These are phyloP conservation scores for Solanum arcanum DNA, from an alignment of 257 asterid genomes.

Conservation along the genomic window DNA sequence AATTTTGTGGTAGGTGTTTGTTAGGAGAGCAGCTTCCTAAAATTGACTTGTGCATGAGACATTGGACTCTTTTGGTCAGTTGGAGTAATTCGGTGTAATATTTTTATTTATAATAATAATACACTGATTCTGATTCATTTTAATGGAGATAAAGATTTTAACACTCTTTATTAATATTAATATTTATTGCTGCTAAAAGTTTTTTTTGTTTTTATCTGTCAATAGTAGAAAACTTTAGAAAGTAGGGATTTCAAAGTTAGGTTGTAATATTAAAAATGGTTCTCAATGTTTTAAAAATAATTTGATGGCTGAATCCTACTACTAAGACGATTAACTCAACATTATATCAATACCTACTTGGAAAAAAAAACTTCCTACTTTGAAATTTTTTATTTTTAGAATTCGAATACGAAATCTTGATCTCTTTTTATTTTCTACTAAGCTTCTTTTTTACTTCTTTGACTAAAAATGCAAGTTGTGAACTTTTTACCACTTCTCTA, in stretches of 20 bases:
- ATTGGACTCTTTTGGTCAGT: not conserved
- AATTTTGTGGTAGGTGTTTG: not conserved
- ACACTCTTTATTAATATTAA: too few relatives aligned
- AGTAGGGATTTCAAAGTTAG: not conserved
- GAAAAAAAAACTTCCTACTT: not conserved
- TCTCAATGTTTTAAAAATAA: not conserved
- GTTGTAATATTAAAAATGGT: not conserved
- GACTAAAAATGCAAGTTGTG: not conserved
- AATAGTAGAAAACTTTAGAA: not conserved
- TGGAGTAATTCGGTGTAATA: not conserved
- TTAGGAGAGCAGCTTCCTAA: not conserved
- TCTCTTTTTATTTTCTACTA: not conserved
- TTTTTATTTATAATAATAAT: not conserved
- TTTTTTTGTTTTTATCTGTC: too few relatives aligned
- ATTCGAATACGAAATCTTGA: not conserved
- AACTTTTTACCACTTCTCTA: not conserved
- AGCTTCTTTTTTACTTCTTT: not conserved
- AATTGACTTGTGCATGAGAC: not conserved
- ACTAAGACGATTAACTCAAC: not conserved
- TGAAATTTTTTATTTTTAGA: not conserved
- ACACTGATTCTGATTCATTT: not conserved
- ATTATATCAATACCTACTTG: not conserved
- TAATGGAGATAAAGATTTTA: too few relatives aligned
- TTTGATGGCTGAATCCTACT: not conserved
- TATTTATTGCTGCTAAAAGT: too few relatives aligned